Base-by-base conservation (phyloP, 371 early-diverging fungal genomes). In the Batkoa obscura region DNA sequence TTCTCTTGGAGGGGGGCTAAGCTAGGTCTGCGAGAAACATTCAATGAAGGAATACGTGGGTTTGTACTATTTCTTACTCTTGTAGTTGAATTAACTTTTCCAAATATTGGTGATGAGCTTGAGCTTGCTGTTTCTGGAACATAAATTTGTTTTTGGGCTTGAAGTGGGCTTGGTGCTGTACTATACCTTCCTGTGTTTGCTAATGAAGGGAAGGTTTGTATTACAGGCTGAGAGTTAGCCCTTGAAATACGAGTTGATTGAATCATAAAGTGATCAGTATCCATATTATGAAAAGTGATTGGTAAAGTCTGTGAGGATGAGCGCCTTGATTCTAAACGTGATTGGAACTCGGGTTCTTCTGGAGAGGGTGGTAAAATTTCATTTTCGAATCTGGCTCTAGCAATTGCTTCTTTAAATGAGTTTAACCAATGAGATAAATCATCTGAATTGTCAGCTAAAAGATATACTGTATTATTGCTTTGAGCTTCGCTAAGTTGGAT, bases 251-350 rank as follows among this genome's bases (percentile, higher is more conserved):
- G 6, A 8, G 17, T n/a, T 6, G 42, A 39, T 3, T 12, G 10
- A 8, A 53, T n/a, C 23, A 23, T 23, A 23, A 23, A 23, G 23
- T 23, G 23, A 23, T 53, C 53, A 12, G 15, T 12, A 39, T 17
- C 17, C 32, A 13, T 32, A n/a, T 41, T 41, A 38, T 53, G 53
- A 30, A 53, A 53, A 17, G 17, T 37, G 53, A 17, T 32, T 2
- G 53, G 53, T 41, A 53, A 53, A 13, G 53, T 53, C 30, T 53
- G 53, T 23, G 53, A 32, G 10, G 53, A 53, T 10, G 53, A 53
- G 10, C 53, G 17, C 12, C 53, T 17, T 23, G 53, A 32, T 38
- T 53, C 53, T 6, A 53, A 8, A 23, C 15, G 12, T 5, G 45
- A 23, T 12, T 13, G 23, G 15, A 45, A 45, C 10, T 41, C 38